Percentiles rank a stretch among this genome's conserved stretches.
phyloP scores from a whole-genome alignment of 2,329 filamentous ascomycete species.

The Colletotrichum sp. region DNA sequence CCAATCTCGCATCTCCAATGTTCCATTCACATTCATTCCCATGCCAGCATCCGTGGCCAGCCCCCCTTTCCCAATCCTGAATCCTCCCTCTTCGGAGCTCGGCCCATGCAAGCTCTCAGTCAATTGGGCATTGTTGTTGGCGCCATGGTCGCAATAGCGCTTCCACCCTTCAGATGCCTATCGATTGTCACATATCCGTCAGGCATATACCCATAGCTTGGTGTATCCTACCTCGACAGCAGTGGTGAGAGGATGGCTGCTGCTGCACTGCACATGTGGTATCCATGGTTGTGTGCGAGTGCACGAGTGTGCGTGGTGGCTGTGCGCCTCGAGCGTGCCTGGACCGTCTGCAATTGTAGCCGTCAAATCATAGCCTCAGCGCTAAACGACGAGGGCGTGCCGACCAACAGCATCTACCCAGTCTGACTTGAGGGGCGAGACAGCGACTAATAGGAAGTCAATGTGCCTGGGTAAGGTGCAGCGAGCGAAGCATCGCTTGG shows the following conservation, averaged over 20 bases:
- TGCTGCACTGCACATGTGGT: background rate
- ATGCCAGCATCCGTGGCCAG: background rate
- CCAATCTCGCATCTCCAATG: background rate
- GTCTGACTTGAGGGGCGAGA: background rate
- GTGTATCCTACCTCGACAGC: background rate
- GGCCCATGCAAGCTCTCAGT: background rate
- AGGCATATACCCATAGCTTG: background rate
- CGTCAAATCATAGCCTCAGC: conserved; percentile 7
- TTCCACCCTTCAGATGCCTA: background rate
- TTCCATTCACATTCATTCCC: background rate
- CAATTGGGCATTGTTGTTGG: background rate
- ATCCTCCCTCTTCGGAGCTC: background rate
- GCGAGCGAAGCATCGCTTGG: background rate
- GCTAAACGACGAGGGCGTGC: conserved; percentile 3
- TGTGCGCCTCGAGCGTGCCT: conserved; percentile 4
- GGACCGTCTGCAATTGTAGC: background rate
- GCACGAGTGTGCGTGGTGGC: background rate
- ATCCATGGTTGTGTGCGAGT: background rate
- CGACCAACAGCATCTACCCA: conserved; percentile 3
- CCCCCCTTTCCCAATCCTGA: background rate
- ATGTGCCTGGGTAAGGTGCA: background rate
- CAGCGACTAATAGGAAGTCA: background rate
- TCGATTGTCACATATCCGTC: background rate
- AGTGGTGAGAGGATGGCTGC: background rate
- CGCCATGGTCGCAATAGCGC: conserved; percentile 1